Percentiles rank a stretch among this genome's conserved stretches.
Conservation (phyloP, 805 yeast species). For the Yamadazyma nakazawae region DNA sequence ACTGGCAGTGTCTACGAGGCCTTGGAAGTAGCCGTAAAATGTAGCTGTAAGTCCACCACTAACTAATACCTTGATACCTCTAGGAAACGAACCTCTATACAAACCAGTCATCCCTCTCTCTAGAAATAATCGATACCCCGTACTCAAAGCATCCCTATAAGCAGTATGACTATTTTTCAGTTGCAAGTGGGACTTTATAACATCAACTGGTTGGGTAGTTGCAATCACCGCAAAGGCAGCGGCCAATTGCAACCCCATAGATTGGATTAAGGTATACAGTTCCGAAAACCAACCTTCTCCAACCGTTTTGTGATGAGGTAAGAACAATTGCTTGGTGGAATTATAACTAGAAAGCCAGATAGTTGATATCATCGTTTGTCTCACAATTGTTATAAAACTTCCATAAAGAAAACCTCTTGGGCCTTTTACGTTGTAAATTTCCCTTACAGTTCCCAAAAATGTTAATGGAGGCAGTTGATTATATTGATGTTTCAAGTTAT, state of each 20-base stretch:
- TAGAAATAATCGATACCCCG: conserved; percentile 31
- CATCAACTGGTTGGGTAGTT: conserved; percentile 85
- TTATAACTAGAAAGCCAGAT: conserved; percentile 85
- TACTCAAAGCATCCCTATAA: conserved; percentile 59
- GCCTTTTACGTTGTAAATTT: conserved; percentile 73
- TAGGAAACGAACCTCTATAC: conserved; percentile 37
- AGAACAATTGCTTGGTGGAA: conserved; percentile 65
- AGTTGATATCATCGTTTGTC: conserved; percentile 77
- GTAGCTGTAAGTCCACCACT: conserved; percentile 43
- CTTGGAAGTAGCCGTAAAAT: conserved; percentile 35
- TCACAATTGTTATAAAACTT: conserved; percentile 69
- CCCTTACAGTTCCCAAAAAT: conserved; percentile 51
- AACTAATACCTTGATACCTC: conserved; percentile 38
- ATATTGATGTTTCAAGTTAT: conserved; percentile 28
- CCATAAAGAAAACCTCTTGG: conserved; percentile 79
- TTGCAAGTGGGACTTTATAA: conserved; percentile 83
- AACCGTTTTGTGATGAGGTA: conserved; percentile 41
- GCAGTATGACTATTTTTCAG: conserved; percentile 59
- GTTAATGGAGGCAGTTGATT: conserved; percentile 55
- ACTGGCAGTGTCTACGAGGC: conserved; percentile 26
- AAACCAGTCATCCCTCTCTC: conserved; percentile 31
- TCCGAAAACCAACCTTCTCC: conserved; percentile 45
- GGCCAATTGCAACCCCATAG: conserved; percentile 51
- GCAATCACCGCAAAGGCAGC: conserved; percentile 73
- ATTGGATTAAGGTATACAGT: conserved; percentile 36